Evolutionary conservation across 2,329 filamentous ascomycete genomes (phyloP), one percentile per base, ranked within the genome.

Genomic region (Penicillium aurantiogriseum): DNA sequence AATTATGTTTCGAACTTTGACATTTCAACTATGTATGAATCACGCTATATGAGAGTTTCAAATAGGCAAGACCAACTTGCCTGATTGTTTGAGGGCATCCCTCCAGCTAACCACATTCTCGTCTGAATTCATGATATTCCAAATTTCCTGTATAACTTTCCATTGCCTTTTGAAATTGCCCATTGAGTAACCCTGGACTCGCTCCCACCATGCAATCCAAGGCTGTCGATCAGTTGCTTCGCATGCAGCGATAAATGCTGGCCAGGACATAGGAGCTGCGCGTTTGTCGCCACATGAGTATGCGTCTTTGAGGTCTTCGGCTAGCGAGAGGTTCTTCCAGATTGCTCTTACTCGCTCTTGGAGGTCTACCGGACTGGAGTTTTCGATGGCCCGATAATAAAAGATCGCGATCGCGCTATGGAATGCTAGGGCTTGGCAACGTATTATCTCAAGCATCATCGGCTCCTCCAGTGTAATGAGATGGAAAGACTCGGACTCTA

Each of bases 211-310:
- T 27, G 50, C 43, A 33, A 55, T 44, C 64, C 64, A 66, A n/a
- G 57, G 57, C 9, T 59, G 36, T 21, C 61, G 61, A 21, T 50
- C 29, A 6, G 17, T 40, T 9, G 64, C 60, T 44, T 67, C 64
- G 38, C 64, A 67, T 15, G 63, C 57, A 21, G 63, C 64, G 47
- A 67, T 63, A 15, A 67, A 67, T 11, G 58, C 64, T 8, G 64
- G 63, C 64, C 64, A 67, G 5, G 64, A 65, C 56, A 67, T 65
- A 3, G 63, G 61, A 6, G 64, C 64, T 13, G 59, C 53, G 13
- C 58, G 40, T 46, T 60, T 64, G 36, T 53, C 50, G 21, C 58
- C 56, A 35, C 46, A 46, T 9, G 54, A 49, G 17, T 58, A 56
- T 11, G 45, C 27, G 2, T 60, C 36, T 39, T 67, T 67, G 21